phyloP scores from a whole-genome alignment of 257 asterid genomes.

The Solanum chmielewskii region DNA sequence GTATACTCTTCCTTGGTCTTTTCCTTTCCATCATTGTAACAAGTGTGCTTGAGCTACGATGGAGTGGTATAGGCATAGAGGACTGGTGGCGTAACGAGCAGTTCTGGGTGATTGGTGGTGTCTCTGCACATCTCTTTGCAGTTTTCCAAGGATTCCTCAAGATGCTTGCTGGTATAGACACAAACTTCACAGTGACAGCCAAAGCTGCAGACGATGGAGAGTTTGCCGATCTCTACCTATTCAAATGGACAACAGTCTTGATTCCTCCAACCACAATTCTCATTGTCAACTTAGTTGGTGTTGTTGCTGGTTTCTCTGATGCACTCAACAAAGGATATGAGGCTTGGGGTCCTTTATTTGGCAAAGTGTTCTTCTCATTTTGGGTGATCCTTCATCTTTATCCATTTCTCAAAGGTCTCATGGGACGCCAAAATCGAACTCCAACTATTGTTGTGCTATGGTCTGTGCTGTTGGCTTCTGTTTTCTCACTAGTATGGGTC shows the following conservation, averaged over 20 bases:
- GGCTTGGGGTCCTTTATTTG: constrained; percentile 91
- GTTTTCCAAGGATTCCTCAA: constrained; percentile 96
- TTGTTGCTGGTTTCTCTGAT: constrained; percentile 89
- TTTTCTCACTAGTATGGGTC: constrained; percentile 94
- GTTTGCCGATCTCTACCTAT: constrained; percentile 72
- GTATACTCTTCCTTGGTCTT: constrained; percentile 73
- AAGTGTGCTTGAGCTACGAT: constrained; percentile 76
- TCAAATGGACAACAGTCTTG: constrained; percentile 94
- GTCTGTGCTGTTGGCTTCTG: constrained; percentile 93
- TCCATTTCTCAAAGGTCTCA: constrained; percentile 90
- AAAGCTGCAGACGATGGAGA: constrained; percentile 79
- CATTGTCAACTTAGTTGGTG: constrained; percentile 73
- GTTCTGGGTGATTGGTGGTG: constrained; percentile 98
- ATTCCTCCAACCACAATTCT: constrained; percentile 93
- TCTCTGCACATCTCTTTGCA: constrained; percentile 92
- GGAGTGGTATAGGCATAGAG: constrained; percentile 97
- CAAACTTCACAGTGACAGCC: constrained; percentile 84
- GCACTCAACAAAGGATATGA: constrained; percentile 90
- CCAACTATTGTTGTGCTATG: constrained; percentile 84
- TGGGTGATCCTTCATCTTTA: constrained; percentile 92
- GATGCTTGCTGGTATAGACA: constrained; percentile 86
- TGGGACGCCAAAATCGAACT: constrained; percentile 92
- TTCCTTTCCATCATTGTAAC: constrained; percentile 74
- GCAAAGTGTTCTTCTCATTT: constrained; percentile 80
- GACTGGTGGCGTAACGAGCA: constrained; percentile 97